These are phyloP conservation scores for Coemansia sp. DNA, from an alignment of 192 early-diverging fungal species.

Conservation along the genomic window DNA sequence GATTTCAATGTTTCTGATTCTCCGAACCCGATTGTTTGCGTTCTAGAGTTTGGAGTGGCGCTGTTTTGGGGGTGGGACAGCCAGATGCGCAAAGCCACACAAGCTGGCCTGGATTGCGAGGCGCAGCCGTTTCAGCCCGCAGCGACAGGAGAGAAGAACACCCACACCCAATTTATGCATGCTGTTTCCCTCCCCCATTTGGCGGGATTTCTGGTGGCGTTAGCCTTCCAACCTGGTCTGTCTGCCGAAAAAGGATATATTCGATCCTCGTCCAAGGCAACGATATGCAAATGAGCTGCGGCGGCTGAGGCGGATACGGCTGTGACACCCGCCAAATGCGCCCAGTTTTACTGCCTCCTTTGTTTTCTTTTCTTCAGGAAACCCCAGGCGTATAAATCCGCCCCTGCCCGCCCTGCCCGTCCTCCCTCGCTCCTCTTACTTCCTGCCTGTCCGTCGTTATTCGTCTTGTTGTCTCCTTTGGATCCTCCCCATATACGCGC, in stretches of 20 bases:
- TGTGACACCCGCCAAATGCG: not conserved
- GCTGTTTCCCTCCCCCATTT: not conserved
- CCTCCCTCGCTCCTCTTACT: no score
- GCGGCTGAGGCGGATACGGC: not conserved
- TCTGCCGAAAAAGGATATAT: slow-evolving; percentile 7
- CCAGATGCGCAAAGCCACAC: no score
- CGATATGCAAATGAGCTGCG: not conserved
- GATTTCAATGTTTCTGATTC: not conserved
- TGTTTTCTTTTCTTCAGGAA: no score
- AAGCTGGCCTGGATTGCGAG: no score
- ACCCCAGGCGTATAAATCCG: not conserved
- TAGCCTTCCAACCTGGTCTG: not conserved
- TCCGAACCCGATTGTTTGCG: not conserved
- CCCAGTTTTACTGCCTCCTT: not conserved
- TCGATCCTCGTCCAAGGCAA: not conserved
- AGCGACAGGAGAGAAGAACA: not conserved
- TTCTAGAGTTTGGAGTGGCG: not conserved
- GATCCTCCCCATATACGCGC: not conserved
- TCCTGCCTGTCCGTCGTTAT: no score
- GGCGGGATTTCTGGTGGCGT: not conserved
- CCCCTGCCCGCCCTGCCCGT: not conserved
- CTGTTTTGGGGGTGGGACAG: not conserved
- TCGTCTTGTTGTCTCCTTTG: not conserved
- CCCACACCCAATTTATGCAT: slow-evolving; percentile 8
- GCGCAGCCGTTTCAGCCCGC: not conserved